Evolutionary conservation across 2,329 filamentous ascomycete species (phyloP).

Genomic region (Curvularia sp.): DNA sequence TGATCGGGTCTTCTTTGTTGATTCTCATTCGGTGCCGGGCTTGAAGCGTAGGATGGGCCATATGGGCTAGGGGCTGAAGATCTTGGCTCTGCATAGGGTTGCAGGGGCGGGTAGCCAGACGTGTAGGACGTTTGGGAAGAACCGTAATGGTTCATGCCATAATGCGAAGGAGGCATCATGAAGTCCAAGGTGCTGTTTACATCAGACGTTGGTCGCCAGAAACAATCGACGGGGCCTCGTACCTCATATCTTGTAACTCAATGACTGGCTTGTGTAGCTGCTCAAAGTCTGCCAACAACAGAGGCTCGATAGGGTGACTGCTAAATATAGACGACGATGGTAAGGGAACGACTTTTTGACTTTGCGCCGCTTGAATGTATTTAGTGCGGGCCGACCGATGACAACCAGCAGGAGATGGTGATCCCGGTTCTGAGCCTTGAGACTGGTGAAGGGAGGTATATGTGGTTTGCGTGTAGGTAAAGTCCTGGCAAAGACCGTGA

Average conservation of each 20-base stretch:
- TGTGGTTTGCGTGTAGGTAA: slow-evolving; percentile 29
- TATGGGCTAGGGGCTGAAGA: slow-evolving; percentile 39
- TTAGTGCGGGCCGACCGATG: slow-evolving; percentile 21
- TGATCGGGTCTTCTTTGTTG: slow-evolving; percentile 40
- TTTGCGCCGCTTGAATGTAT: slow-evolving; percentile 22
- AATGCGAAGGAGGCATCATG: slow-evolving; percentile 52
- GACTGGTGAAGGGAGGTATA: slow-evolving; percentile 30
- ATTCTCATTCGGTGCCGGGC: slow-evolving; percentile 32
- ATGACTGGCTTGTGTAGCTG: slow-evolving; percentile 31
- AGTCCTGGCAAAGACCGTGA: slow-evolving; percentile 19
- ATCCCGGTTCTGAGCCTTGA: slow-evolving; percentile 20
- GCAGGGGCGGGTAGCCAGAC: slow-evolving; percentile 42
- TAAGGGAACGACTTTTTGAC: slow-evolving; percentile 27
- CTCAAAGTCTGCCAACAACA: slow-evolving; percentile 30
- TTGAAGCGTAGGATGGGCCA: slow-evolving; percentile 39
- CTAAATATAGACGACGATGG: slow-evolving; percentile 34
- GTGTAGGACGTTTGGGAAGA: slow-evolving; percentile 42
- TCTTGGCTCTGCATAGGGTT: slow-evolving; percentile 40
- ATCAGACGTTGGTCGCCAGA: slow-evolving; percentile 21
- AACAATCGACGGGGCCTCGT: slow-evolving; percentile 13
- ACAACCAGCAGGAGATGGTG: slow-evolving; percentile 19
- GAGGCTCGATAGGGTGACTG: slow-evolving; percentile 30
- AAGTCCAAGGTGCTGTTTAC: slow-evolving; percentile 47
- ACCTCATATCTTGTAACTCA: slow-evolving; percentile 51
- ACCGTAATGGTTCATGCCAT: slow-evolving; percentile 48